A percentile compares a stretch with the other conserved stretches of the same genome.
Evolutionary conservation across 352 stramenopile species (phyloP).

Genomic region (Plasmopara halstedii): DNA sequence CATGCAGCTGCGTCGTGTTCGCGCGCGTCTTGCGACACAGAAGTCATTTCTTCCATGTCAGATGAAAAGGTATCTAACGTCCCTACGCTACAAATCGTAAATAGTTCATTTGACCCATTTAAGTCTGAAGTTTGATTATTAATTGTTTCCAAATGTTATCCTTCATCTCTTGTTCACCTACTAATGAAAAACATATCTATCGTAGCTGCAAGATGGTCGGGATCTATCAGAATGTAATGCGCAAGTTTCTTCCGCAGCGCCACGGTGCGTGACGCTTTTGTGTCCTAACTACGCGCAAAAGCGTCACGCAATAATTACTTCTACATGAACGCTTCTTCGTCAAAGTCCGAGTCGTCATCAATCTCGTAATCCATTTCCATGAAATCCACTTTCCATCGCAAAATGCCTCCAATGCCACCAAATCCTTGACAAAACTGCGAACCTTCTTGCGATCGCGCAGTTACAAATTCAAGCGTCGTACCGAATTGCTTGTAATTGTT

Average conservation of each 20-base stretch:
- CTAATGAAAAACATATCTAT: too few species aligned
- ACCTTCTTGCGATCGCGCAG: constrained; percentile 95
- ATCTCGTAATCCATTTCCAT: constrained; percentile 94
- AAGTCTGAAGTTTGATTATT: too few species aligned
- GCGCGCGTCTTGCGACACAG: neutral
- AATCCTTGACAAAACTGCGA: constrained; percentile 99
- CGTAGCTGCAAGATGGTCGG: constrained; percentile 5
- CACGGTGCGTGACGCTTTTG: constrained; percentile 27
- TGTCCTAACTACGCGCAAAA: constrained; percentile 23
- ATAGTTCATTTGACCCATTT: too few species aligned
- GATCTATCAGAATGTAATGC: constrained; percentile 12
- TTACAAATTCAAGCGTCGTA: constrained; percentile 98
- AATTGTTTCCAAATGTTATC: too few species aligned
- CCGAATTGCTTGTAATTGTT: constrained; percentile 99
- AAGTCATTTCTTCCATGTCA: neutral
- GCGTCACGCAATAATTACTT: constrained; percentile 61
- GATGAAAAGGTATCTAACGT: too few species aligned
- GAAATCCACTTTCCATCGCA: constrained; percentile 99
- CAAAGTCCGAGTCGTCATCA: constrained; percentile 87
- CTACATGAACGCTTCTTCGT: constrained; percentile 83
- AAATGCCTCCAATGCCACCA: constrained; percentile 97
- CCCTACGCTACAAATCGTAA: too few species aligned
- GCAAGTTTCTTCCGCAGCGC: constrained; percentile 24
- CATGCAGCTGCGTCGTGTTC: constrained; percentile 19
- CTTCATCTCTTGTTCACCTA: too few species aligned